Base-by-base conservation (phyloP, 495 filamentous ascomycete genomes). In the Lineolata rhizophorae region DNA sequence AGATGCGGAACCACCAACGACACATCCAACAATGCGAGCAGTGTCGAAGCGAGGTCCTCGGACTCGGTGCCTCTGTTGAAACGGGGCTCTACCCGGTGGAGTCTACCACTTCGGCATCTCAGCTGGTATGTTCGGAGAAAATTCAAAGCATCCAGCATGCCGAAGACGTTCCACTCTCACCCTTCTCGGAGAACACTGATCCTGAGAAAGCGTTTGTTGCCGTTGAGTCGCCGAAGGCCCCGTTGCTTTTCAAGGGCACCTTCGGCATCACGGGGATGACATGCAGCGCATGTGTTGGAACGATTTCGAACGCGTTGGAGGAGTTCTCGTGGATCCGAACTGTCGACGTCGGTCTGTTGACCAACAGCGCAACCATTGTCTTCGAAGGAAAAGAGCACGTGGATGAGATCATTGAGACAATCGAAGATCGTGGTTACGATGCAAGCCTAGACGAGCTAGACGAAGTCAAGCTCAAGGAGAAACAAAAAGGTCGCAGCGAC, bases 181-280 rank as follows among this genome's bases (percentile, higher is more conserved):
- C n/a, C n/a, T n/a, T n/a, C n/a, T n/a, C n/a, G n/a, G n/a, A n/a
- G n/a, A n/a, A n/a, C n/a, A n/a, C n/a, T n/a, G n/a, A n/a, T n/a
- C n/a, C n/a, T n/a, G n/a, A n/a, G n/a, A n/a, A n/a, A n/a, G n/a
- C n/a, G n/a, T n/a, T n/a, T n/a, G 12, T 30, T 16, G 17, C 17
- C 28, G 28, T 30, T 8, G 28, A 30, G 6, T 6, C 28, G 14
- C 8, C 14, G 6, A 6, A 9, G 6, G 28, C 14, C 8, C 6
- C 28, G 6, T 12, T 11, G 8, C 12, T 37, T 24, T 63, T 52
- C 38, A 51, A 45, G 27, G 62, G 59, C 0, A 54, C 46, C 1
- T 42, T 76, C 3, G 57, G 55, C 30, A 62, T 76, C 37, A 55
- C 51, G 5, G 70, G 70, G 3, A 76, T 76, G 70, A 73, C 62